Percentiles rank a stretch among this genome's conserved stretches.
These are phyloP conservation scores for Phytophthora litchii DNA, from an alignment of 352 stramenopile species.

Conservation along the genomic window DNA sequence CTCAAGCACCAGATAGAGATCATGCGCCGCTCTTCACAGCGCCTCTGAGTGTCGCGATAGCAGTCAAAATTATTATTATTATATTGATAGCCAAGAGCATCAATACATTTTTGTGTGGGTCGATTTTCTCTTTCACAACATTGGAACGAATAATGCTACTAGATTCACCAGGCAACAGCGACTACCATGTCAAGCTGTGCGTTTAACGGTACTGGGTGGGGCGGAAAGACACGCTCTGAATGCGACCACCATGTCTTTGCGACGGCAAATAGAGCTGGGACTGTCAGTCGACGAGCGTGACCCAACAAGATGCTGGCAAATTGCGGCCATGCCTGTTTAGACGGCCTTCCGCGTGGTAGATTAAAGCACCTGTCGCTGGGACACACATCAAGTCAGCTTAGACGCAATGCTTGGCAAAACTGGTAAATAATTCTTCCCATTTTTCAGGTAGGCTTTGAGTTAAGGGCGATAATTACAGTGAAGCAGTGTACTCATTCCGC, in stretches of 20 bases:
- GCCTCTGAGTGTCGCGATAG: constrained; percentile 28
- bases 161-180: no score
- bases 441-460: no score
- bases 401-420: constrained; percentile 3
- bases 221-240: constrained; percentile 26
- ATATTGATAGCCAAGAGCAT: constrained; percentile 31
- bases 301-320: neutral
- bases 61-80: constrained; percentile 40
- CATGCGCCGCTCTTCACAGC: constrained; percentile 51
- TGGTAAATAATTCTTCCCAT: no score
- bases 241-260: constrained; percentile 21
- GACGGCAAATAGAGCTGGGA: neutral
- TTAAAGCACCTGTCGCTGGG: no score
- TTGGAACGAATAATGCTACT: no score
- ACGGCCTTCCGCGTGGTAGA: neutral
- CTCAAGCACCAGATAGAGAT: constrained; percentile 72
- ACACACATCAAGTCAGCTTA: no score
- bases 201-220: constrained; percentile 20
- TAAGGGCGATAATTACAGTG: constrained; percentile 2
- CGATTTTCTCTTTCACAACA: neutral
- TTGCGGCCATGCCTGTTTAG: no score
- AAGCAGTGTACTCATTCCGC: neutral
- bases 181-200: neutral
- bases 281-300: constrained; percentile 2
- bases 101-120: constrained; percentile 33